Conservation (phyloP, 1,284 basidiomycete species). For the Athelia sp. region DNA sequence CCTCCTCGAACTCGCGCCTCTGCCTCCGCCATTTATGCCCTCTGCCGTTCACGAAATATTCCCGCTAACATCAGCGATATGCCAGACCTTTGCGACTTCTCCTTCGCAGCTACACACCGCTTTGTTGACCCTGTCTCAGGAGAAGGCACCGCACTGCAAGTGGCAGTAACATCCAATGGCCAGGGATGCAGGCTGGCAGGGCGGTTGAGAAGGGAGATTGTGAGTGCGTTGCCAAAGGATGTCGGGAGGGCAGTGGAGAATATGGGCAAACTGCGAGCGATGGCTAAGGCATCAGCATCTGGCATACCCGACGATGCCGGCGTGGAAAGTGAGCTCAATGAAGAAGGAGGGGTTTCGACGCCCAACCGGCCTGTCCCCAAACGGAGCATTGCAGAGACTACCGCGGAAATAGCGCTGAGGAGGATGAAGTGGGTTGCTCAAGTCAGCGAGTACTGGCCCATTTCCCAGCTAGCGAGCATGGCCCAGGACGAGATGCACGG, state of each 20-base stretch:
- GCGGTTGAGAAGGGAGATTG: slow-evolving; percentile 80
- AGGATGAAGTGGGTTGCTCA: slow-evolving; percentile 88
- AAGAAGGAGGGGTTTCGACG: slow-evolving; percentile 55
- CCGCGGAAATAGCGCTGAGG: slow-evolving; percentile 47
- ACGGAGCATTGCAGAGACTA: slow-evolving; percentile 41
- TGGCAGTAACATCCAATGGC: slow-evolving; percentile 91
- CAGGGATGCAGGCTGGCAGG: slow-evolving; percentile 85
- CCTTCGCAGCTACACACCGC: slow-evolving; percentile 85
- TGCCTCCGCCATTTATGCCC: slow-evolving; percentile 47
- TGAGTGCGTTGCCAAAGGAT: slow-evolving; percentile 69
- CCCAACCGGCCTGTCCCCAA: slow-evolving; percentile 82
- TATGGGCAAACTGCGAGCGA: slow-evolving; percentile 64
- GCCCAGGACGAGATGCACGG: slow-evolving; percentile 63
- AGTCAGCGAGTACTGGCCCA: slow-evolving; percentile 92
- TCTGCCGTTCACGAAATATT: slow-evolving; percentile 58
- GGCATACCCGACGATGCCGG: slow-evolving; percentile 11
- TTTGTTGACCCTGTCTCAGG: slow-evolving; percentile 52
- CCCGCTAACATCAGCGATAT: slow-evolving; percentile 87
- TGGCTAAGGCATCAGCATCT: slow-evolving; percentile 43
- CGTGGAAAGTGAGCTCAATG: slow-evolving; percentile 34
- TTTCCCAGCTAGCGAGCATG: slow-evolving; percentile 73
- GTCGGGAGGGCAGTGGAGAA: slow-evolving; percentile 78
- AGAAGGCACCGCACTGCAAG: slow-evolving; percentile 62
- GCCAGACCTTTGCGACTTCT: slow-evolving; percentile 85
- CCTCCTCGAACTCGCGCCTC: slow-evolving; percentile 42